Evolutionary conservation across 495 filamentous ascomycete species (phyloP).

Genomic region (Elasticomyces elasticus): DNA sequence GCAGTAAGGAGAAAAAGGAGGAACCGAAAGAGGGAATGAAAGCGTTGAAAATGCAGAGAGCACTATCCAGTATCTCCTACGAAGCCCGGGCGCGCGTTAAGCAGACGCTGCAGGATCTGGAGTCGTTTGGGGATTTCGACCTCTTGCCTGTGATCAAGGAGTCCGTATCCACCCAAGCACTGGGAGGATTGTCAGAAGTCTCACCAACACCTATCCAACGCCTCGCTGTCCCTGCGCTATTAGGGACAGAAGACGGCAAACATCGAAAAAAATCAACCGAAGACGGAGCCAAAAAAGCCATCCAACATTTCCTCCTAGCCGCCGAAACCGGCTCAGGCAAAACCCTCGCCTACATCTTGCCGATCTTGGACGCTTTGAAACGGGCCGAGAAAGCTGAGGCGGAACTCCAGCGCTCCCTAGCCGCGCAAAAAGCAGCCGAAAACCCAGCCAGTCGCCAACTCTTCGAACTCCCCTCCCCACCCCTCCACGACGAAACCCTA

Average conservation of each 20-base stretch:
- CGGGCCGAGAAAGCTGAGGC: slow-evolving; percentile 56
- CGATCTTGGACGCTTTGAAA: slow-evolving; percentile 74
- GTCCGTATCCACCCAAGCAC: slow-evolving; percentile 57
- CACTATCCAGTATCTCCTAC: slow-evolving; percentile 65
- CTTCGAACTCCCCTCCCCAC: neutral
- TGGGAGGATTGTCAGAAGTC: slow-evolving; percentile 60
- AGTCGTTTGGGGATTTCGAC: slow-evolving; percentile 69
- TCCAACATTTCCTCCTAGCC: slow-evolving; percentile 72
- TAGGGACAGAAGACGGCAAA: slow-evolving; percentile 39
- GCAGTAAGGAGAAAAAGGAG: slow-evolving; percentile 22
- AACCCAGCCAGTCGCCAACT: slow-evolving; percentile 30
- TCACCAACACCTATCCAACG: slow-evolving; percentile 80
- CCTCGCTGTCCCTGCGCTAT: slow-evolving; percentile 70
- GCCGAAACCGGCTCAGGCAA: slow-evolving; percentile 97
- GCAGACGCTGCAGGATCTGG: slow-evolving; percentile 52
- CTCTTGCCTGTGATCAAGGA: slow-evolving; percentile 64
- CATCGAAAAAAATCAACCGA: slow-evolving; percentile 25
- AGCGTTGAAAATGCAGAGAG: slow-evolving; percentile 89
- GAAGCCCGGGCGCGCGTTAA: slow-evolving; percentile 59
- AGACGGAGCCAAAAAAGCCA: slow-evolving; percentile 29
- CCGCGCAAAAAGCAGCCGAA: slow-evolving; percentile 39
- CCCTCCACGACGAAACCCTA: slow-evolving; percentile 45
- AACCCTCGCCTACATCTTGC: slow-evolving; percentile 82
- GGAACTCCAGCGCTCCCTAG: slow-evolving; percentile 34
- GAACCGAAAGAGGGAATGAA: slow-evolving; percentile 45